Conservation (phyloP, 768 basidiomycete species). For the Phylloporus sp. region DNA sequence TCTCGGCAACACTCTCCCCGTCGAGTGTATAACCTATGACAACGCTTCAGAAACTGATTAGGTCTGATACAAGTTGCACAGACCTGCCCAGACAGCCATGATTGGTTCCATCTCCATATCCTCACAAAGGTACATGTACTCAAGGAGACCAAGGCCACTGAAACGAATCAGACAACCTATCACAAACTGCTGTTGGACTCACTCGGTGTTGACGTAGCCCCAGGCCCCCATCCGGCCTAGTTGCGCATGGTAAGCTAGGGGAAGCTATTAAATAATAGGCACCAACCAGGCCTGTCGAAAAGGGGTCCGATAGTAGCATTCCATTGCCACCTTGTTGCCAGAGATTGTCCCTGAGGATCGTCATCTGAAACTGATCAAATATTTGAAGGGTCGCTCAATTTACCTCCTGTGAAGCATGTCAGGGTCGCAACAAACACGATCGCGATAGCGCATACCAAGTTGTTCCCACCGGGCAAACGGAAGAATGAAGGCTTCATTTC, state of each 20-base stretch:
- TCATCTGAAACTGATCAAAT: too few relatives aligned
- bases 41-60: neutral
- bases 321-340: conserved; percentile 58
- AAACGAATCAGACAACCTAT: neutral
- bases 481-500: conserved; percentile 58
- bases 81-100: conserved; percentile 58
- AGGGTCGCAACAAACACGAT: conserved; percentile 26
- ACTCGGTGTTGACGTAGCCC: conserved; percentile 60
- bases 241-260: neutral
- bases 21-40: conserved; percentile 44
- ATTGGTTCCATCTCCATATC: conserved; percentile 53
- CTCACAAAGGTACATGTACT: conserved; percentile 54
- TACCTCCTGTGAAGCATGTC: conserved; percentile 37
- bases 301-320: conserved; percentile 56
- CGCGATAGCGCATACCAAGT: conserved; percentile 41
- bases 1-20: conserved; percentile 40
- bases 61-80: too few relatives aligned
- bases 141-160: conserved; percentile 52
- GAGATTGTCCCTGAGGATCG: conserved; percentile 45
- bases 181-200: conserved; percentile 4
- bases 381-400: too few relatives aligned
- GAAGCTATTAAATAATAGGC: neutral
- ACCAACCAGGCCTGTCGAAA: conserved; percentile 39
- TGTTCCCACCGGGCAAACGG: conserved; percentile 65
- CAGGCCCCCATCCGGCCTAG: conserved; percentile 53